Conservation (phyloP, 805 yeast species). For the Cyberlindnera xylosilytica region DNA sequence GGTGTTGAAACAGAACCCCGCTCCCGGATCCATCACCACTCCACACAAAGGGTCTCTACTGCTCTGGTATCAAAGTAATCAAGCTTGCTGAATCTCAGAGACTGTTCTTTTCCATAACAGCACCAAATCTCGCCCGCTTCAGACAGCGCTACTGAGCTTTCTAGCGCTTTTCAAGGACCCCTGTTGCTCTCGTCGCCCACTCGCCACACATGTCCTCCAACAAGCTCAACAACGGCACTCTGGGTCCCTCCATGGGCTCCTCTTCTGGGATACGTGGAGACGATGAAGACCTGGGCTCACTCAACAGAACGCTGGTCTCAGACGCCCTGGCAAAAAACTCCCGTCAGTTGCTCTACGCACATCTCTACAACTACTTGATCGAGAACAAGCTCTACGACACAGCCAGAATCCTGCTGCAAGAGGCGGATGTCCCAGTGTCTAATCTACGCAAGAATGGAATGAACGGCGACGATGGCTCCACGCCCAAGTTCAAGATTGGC, state of each 20-base stretch:
- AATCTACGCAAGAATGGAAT: constrained; percentile 8
- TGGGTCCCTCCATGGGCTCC: constrained; percentile 1
- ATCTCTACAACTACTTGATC: constrained; percentile 47
- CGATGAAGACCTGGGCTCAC: constrained; percentile 8
- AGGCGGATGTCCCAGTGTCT: constrained; percentile 41
- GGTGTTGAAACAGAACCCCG: background rate
- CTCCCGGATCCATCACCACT: too few species aligned
- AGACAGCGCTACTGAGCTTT: too few species aligned
- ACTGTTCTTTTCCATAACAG: too few species aligned
- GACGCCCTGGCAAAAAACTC: constrained; percentile 47
- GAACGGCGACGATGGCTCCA: background rate
- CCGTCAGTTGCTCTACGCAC: constrained; percentile 48
- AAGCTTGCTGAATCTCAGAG: too few species aligned
- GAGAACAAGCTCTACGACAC: constrained; percentile 47
- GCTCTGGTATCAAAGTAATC: too few species aligned
- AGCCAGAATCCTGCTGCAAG: constrained; percentile 45
- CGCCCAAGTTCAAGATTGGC: constrained; percentile 6
- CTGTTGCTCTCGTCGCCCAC: background rate
- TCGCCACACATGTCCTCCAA: constrained; percentile 1
- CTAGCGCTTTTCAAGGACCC: background rate
- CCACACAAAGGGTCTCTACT: too few species aligned
- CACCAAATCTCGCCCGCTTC: too few species aligned
- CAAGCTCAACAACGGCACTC: constrained; percentile 9
- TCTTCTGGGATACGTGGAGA: background rate
- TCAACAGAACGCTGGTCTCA: constrained; percentile 31